Conservation (phyloP, 345 rosid genomes). For the Eucalyptus urophylla region DNA sequence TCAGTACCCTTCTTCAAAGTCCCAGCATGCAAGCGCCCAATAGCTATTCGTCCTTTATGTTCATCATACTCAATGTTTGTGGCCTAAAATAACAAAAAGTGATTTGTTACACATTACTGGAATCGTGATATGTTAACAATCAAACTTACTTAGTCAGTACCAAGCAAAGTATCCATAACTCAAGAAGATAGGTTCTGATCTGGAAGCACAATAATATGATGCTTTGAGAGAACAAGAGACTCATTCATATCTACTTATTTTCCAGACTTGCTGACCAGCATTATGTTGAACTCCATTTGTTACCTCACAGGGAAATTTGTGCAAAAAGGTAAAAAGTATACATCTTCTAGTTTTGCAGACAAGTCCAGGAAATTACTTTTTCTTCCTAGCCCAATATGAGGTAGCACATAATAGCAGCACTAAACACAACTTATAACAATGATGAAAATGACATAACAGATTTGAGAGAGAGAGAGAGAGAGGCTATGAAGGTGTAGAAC, state of each 20-base stretch:
- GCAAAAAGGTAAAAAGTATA: neutral
- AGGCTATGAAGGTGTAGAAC: slow-evolving; percentile 7
- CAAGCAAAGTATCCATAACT: neutral
- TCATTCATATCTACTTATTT: neutral
- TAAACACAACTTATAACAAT: neutral
- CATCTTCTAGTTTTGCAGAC: neutral
- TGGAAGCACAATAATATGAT: neutral
- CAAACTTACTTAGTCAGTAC: neutral
- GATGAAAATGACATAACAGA: neutral
- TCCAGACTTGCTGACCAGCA: neutral
- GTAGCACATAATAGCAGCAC: neutral
- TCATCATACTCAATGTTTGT: slow-evolving; percentile 94
- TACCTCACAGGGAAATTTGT: neutral
- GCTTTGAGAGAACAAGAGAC: neutral
- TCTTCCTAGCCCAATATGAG: neutral
- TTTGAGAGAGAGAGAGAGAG: neutral
- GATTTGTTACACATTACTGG: neutral
- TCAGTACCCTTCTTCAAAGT: slow-evolving; percentile 75
- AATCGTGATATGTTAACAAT: neutral
- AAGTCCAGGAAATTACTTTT: neutral
- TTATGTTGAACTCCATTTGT: neutral
- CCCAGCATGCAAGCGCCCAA: slow-evolving; percentile 95
- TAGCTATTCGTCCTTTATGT: slow-evolving; percentile 96
- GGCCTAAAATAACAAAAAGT: slow-evolving; percentile 21
- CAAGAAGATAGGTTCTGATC: neutral